Evolutionary conservation across 371 early-diverging fungal species (phyloP), one percentile per base, ranked within the genome.

Genomic region (Ordospora colligata): DNA sequence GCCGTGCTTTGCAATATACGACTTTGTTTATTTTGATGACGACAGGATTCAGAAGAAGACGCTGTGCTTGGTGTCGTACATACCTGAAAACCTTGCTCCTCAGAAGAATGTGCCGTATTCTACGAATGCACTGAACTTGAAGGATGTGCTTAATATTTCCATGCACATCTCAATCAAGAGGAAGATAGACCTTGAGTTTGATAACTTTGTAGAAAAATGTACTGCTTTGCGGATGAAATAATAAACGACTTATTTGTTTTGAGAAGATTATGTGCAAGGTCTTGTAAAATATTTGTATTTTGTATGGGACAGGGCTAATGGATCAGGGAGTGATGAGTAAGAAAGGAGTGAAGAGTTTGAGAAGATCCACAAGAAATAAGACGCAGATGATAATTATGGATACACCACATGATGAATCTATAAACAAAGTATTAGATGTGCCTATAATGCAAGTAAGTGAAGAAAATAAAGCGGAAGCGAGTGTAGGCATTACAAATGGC

Each of bases 1-100:
- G 7, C 73, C 80, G 52, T 80, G 77, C 62, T 78, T 76, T 68
- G 76, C 76, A 23, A 44, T 80, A 14, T 83, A 80, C 73, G 83
- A 83, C 65, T 83, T 83, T 52, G 78, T 75, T 46, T 75, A 73
- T 21, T 66, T 70, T 44, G 70, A 73, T 52, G 27, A 50, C 43
- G 74, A 78, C 37, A 79, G 78, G 23, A 40, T 64, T 8, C 76
- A 68, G 42, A 66, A 75, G 40, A 80, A 78, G 37, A 67, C 69
- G 11, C 64, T 83, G 1, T 78, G 80, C 58, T 53, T 83, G 10
- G 75, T 83, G 44, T 75, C 78, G 9, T 71, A 69, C 43, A 79
- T 80, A 49, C 80, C 80, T 6, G 83, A 83, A 37, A 69, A 54
- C 10, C 65, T 74, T 23, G 53, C 32, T 23, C 69, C 78, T 11